Conservation (phyloP, 148 eudicot genomes). For the Fagopyrum esculentum region DNA sequence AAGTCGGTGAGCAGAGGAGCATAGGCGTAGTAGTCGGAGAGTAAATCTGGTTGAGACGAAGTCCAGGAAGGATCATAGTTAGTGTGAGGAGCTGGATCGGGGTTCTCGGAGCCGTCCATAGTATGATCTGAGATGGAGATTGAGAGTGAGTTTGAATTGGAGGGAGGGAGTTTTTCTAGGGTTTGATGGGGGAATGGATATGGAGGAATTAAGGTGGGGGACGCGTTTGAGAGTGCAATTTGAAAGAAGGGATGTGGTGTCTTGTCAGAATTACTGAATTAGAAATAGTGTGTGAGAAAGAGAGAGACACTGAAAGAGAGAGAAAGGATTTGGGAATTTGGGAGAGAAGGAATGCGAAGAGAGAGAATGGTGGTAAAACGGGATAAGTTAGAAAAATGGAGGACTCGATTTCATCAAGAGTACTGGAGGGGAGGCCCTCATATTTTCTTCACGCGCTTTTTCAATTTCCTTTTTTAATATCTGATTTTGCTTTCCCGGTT, state of each 20-base stretch:
- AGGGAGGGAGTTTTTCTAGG: neutral
- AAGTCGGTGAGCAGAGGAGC: conserved; percentile 7
- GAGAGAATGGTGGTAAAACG: neutral
- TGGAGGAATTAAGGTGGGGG: conserved; percentile 4
- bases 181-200: neutral
- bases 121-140: neutral
- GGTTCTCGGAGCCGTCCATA: neutral
- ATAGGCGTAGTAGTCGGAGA: conserved; percentile 5
- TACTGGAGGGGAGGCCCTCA: neutral
- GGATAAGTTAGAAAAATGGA: conserved; percentile 4
- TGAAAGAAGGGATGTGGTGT: conserved; percentile 5
- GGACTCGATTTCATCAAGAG: neutral
- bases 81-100: neutral
- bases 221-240: conserved; percentile 1
- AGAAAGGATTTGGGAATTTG: neutral
- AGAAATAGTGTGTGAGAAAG: neutral
- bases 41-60: neutral
- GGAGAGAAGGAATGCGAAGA: neutral
- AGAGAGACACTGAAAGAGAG: conserved; percentile 6
- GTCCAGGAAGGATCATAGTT: neutral
- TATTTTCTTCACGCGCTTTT: neutral
- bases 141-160: neutral
- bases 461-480: neutral
- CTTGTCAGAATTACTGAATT: neutral
- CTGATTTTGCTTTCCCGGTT: neutral